Evolutionary conservation across 208 protist genomes (phyloP).

Genomic region (Herpetomonas tarakana): DNA sequence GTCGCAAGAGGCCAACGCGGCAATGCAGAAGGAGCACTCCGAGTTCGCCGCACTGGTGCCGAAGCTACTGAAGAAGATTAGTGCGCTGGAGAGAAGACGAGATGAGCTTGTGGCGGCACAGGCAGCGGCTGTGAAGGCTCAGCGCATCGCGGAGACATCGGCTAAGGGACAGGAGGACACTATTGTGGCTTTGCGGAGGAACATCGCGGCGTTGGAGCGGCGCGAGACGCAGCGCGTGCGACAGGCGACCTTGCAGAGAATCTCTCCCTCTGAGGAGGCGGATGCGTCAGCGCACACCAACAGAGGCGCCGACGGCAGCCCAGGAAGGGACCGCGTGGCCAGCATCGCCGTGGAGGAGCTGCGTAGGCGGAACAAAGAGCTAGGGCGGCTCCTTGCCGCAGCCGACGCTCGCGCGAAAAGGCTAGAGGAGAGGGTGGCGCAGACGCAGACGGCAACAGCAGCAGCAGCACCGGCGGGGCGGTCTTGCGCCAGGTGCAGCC

Average conservation of each 20-base stretch:
- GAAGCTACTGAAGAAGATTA: conserved; percentile 36
- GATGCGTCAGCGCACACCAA: not conserved
- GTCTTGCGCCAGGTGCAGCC: conserved; percentile 8
- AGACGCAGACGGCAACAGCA: conserved; percentile 9
- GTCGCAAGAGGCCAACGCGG: conserved; percentile 18
- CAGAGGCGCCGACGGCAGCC: not conserved
- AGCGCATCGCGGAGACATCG: conserved; percentile 6
- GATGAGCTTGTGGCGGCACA: conserved; percentile 16
- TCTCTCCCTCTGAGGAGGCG: not conserved
- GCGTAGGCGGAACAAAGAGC: conserved; percentile 37
- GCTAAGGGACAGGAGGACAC: conserved; percentile 2
- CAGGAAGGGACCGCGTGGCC: conserved; percentile 10
- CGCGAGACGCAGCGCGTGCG: not conserved
- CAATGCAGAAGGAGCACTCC: conserved; percentile 25
- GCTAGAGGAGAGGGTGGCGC: conserved; percentile 13
- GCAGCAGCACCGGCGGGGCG: not conserved
- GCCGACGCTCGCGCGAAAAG: not conserved
- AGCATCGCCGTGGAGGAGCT: conserved; percentile 46
- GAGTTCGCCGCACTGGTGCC: conserved; percentile 43
- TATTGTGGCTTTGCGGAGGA: not conserved
- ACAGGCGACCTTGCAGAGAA: not conserved
- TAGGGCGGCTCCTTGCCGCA: conserved; percentile 31
- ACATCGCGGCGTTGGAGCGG: not conserved
- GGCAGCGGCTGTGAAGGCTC: conserved; percentile 13
- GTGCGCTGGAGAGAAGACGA: conserved; percentile 29